phyloP scores from a whole-genome alignment of 768 basidiomycete species.

The Lentinula boryana region DNA sequence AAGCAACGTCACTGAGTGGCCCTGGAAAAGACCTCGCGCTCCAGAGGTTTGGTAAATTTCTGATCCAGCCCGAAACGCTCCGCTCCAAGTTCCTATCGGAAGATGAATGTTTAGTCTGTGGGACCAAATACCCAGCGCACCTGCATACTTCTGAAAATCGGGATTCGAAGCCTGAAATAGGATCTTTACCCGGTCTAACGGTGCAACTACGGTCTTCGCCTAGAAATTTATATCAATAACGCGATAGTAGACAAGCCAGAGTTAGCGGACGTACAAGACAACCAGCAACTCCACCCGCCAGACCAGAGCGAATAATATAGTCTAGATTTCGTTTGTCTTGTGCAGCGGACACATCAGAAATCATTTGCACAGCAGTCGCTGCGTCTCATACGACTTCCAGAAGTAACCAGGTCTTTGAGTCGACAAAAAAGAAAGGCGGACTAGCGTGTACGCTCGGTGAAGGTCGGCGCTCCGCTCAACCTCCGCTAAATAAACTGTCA shows the following conservation, averaged over 20 bases:
- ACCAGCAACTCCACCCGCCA: constrained; percentile 92
- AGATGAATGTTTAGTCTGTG: not conserved
- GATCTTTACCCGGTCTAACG: constrained; percentile 97
- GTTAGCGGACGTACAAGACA: constrained; percentile 66
- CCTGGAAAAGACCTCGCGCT: constrained; percentile 81
- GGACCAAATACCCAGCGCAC: constrained; percentile 32
- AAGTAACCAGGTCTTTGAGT: constrained; percentile 5
- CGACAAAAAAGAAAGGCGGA: not conserved
- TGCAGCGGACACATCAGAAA: constrained; percentile 45
- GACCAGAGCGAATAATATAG: constrained; percentile 71
- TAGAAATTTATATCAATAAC: constrained; percentile 22
- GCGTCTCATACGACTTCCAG: constrained; percentile 13
- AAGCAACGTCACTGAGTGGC: constrained; percentile 91
- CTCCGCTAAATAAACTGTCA: not conserved
- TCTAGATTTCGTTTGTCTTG: constrained; percentile 51
- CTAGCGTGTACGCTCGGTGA: no score
- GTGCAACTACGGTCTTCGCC: constrained; percentile 95
- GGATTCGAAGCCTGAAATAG: constrained; percentile 96
- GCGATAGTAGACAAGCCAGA: constrained; percentile 7
- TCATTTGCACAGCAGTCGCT: constrained; percentile 39
- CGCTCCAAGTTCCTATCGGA: constrained; percentile 74
- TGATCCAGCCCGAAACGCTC: constrained; percentile 70
- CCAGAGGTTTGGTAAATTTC: constrained; percentile 69
- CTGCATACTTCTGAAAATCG: constrained; percentile 90
- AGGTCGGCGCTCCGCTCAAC: not conserved